Percentiles rank a stretch among this genome's conserved stretches.
phyloP scores from a whole-genome alignment of 139 green algal species.

The Desmodesmus armatus region DNA sequence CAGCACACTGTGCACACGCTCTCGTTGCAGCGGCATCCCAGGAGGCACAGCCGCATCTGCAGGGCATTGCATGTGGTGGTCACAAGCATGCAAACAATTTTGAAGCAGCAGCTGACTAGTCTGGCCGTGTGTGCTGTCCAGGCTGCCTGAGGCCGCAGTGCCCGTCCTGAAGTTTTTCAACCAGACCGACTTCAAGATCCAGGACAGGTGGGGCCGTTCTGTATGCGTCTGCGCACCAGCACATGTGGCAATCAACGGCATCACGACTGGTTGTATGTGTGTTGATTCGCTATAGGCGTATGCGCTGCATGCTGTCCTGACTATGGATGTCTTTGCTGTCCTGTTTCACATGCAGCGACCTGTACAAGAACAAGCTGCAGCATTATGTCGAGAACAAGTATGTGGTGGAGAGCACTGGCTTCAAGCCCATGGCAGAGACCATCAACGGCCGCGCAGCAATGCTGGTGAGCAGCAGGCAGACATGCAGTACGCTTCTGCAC shows the following conservation, averaged over 20 bases:
- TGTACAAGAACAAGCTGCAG: conserved; percentile 17
- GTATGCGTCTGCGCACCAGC: background rate
- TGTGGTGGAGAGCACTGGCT: conserved; percentile 41
- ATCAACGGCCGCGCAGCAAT: conserved; percentile 67
- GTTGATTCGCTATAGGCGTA: too few relatives aligned
- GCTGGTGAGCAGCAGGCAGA: conserved; percentile 55
- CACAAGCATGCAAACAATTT: too few relatives aligned
- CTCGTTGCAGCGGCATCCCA: too few relatives aligned
- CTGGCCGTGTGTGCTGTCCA: background rate
- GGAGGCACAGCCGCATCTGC: too few relatives aligned
- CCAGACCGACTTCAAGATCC: conserved; percentile 39
- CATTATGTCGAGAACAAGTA: conserved; percentile 46
- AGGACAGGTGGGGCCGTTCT: conserved; percentile 23
- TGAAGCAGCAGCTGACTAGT: background rate
- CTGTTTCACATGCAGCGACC: background rate
- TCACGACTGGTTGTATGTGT: background rate
- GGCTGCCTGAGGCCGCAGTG: background rate
- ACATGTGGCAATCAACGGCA: background rate
- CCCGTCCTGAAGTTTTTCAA: conserved; percentile 22
- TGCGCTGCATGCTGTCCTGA: background rate
- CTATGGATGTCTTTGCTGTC: background rate
- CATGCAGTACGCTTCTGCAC: too few relatives aligned
- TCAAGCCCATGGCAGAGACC: conserved; percentile 57
- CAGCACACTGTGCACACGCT: too few relatives aligned
- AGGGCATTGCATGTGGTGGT: too few relatives aligned